phyloP scores from a whole-genome alignment of 257 asterid genomes.

The Primulina eburnea region DNA sequence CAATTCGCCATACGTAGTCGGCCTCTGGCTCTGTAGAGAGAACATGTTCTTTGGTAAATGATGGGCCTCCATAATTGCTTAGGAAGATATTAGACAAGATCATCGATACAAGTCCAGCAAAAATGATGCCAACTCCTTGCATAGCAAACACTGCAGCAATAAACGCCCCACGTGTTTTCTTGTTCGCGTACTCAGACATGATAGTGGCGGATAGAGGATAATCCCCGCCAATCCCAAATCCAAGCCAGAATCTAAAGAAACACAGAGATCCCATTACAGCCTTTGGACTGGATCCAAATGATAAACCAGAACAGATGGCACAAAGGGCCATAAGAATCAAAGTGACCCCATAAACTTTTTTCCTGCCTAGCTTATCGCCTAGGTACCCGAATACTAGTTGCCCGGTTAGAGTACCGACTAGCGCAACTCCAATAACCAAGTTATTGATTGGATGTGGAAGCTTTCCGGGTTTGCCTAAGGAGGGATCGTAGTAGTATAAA shows the following conservation, averaged over 20 bases:
- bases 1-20: constrained; percentile 37
- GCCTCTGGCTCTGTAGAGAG: constrained; percentile 31
- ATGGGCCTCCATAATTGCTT: not conserved
- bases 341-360: constrained; percentile 37
- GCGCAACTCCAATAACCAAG: constrained; percentile 33
- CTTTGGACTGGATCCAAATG: constrained; percentile 31
- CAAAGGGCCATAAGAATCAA: constrained; percentile 33
- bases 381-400: constrained; percentile 35
- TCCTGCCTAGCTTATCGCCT: constrained; percentile 35
- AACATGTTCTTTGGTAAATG: not conserved
- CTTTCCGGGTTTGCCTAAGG: constrained; percentile 27
- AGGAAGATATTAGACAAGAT: constrained; percentile 29
- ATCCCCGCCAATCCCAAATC: constrained; percentile 42
- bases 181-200: constrained; percentile 41
- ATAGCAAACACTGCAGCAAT: constrained; percentile 42
- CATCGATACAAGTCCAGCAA: constrained; percentile 41
- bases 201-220: constrained; percentile 43
- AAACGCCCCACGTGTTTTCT: constrained; percentile 38
- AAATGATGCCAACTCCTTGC: constrained; percentile 44
- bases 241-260: constrained; percentile 43
- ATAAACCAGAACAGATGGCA: constrained; percentile 36
- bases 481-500: constrained; percentile 31
- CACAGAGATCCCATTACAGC: constrained; percentile 33
- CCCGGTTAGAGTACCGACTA: constrained; percentile 34
- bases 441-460: constrained; percentile 34